These are phyloP conservation scores for Penicillium ochrochloron DNA, from an alignment of 495 filamentous ascomycete species.

Conservation along the genomic window DNA sequence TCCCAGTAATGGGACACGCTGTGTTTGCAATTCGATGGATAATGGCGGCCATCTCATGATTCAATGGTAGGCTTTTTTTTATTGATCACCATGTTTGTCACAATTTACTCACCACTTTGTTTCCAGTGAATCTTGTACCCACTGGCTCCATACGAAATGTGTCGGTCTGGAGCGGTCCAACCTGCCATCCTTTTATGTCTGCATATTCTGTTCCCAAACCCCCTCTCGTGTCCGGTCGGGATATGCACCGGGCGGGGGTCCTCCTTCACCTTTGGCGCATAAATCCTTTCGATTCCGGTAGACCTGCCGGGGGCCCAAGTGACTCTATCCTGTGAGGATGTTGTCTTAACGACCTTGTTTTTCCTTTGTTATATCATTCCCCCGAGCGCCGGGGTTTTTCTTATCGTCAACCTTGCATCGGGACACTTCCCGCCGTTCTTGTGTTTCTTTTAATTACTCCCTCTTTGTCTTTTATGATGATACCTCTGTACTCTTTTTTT, in stretches of 20 bases:
- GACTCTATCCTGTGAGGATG: slow-evolving; percentile 12
- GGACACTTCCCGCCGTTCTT: slow-evolving; percentile 20
- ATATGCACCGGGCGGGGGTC: slow-evolving; percentile 47
- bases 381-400: slow-evolving; percentile 14
- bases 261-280: slow-evolving; percentile 66
- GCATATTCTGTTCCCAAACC: slow-evolving; percentile 77
- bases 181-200: slow-evolving; percentile 77
- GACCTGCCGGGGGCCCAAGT: slow-evolving; percentile 9
- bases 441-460: slow-evolving; percentile 31
- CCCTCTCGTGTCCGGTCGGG: slow-evolving; percentile 67
- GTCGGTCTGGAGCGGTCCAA: slow-evolving; percentile 68
- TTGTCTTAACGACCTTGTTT: slow-evolving; percentile 28
- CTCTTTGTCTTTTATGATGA: slow-evolving; percentile 26
- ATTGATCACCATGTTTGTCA: background rate
- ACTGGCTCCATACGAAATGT: slow-evolving; percentile 83
- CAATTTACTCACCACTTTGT: background rate
- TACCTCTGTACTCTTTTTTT: slow-evolving; percentile 43
- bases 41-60: slow-evolving; percentile 76
- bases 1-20: slow-evolving; percentile 65
- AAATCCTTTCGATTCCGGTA: slow-evolving; percentile 62
- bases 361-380: slow-evolving; percentile 30
- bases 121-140: slow-evolving; percentile 78
- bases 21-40: slow-evolving; percentile 70
- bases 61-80: slow-evolving; percentile 66
- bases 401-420: slow-evolving; percentile 26